phyloP scores from a whole-genome alignment of 78 protist species.

The Bodo saltans region DNA sequence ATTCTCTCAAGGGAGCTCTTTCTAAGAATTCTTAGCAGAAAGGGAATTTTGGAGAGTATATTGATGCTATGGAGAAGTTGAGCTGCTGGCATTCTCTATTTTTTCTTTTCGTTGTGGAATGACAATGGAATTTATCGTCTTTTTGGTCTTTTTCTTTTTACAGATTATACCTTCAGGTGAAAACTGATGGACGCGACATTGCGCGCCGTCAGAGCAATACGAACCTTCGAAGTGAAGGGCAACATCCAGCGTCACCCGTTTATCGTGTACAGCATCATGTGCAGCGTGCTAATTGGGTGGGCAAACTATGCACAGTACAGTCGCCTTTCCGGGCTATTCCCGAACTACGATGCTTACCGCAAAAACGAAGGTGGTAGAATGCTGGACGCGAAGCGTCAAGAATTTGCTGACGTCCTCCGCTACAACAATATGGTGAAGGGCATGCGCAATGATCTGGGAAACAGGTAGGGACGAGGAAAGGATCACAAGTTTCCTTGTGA shows the following conservation, averaged over 20 bases:
- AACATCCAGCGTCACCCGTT: neutral
- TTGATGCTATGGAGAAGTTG: too few species aligned
- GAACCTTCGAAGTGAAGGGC: neutral
- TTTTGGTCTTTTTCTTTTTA: too few species aligned
- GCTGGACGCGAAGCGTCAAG: neutral
- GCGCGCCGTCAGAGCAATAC: neutral
- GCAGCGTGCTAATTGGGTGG: neutral
- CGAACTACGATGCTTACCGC: neutral
- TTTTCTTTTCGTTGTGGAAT: too few species aligned
- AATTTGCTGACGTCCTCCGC: neutral
- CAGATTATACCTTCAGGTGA: too few species aligned
- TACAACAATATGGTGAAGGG: neutral
- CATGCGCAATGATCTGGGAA: neutral
- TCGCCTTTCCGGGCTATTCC: neutral
- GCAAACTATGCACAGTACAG: neutral
- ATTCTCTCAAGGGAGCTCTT: too few species aligned
- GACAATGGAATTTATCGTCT: too few species aligned
- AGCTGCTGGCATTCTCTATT: too few species aligned
- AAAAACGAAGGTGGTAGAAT: neutral
- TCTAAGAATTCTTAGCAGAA: too few species aligned
- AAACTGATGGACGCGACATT: too few species aligned
- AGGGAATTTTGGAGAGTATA: too few species aligned
- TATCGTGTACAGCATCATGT: neutral
- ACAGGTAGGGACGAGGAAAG: neutral
- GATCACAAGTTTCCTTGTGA: neutral